Evolutionary conservation across 768 basidiomycete genomes (phyloP).

Genomic region (Coprinellus micaceus): DNA sequence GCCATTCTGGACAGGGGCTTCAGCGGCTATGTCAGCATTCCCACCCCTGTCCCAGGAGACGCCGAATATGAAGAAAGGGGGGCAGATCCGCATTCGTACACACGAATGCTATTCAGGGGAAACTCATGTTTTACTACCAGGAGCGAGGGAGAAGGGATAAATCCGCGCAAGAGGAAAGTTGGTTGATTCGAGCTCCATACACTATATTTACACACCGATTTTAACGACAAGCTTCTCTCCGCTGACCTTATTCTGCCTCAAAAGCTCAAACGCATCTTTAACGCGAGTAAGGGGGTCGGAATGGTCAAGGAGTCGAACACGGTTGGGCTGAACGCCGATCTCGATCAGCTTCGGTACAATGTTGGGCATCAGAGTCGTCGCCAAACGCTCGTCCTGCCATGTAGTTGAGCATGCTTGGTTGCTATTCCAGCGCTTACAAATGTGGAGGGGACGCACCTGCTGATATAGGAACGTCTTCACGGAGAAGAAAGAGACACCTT

Average conservation of each 20-base stretch:
- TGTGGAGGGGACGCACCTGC: slow-evolving; percentile 25
- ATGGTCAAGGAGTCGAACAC: slow-evolving; percentile 36
- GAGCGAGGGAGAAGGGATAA: too few species aligned
- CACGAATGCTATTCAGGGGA: too few species aligned
- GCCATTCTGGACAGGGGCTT: too few species aligned
- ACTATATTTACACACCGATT: slow-evolving; percentile 16
- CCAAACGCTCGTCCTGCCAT: slow-evolving; percentile 39
- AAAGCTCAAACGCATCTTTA: slow-evolving; percentile 36
- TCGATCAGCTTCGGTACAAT: slow-evolving; percentile 42
- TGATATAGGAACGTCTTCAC: slow-evolving; percentile 42
- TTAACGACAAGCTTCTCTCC: slow-evolving; percentile 49
- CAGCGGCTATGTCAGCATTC: too few species aligned
- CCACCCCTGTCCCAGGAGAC: too few species aligned
- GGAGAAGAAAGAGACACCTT: slow-evolving; percentile 31
- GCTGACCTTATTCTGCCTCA: slow-evolving; percentile 44
- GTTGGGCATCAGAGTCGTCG: slow-evolving; percentile 41
- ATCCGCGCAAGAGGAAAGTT: too few species aligned
- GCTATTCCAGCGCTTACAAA: too few species aligned
- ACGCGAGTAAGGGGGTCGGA: slow-evolving; percentile 42
- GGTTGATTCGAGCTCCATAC: too few species aligned
- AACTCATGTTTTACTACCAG: too few species aligned
- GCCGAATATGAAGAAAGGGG: too few species aligned
- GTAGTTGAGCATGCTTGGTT: not conserved
- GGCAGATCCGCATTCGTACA: too few species aligned
- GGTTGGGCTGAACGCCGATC: slow-evolving; percentile 38